Base-by-base conservation (phyloP, 2,329 filamentous ascomycete species). In the Pseudopithomyces maydicus region DNA sequence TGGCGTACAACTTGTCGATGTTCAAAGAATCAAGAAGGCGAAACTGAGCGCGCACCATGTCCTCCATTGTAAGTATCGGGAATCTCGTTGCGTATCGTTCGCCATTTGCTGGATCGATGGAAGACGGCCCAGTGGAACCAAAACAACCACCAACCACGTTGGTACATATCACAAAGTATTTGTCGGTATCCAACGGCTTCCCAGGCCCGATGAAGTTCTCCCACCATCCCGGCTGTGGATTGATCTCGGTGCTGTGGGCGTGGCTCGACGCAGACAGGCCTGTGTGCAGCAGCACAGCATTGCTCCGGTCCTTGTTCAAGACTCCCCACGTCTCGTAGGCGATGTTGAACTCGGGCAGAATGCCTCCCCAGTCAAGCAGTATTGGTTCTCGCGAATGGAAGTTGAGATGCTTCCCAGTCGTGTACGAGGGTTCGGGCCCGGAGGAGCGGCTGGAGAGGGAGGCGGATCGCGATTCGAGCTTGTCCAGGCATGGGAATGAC, bases 41-140 rank as follows among this genome's bases (percentile, higher is more conserved):
- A 79, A 98, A 97, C 75, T 99, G 95, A 5, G 93, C 94, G 53
- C 93, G 87, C 29, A 98, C 95, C 95, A 99, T 99, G 75, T 99
- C 95, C 67, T 96, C 88, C 81, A 99, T 88, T 0, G 95, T 99
- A 55, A 99, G 79, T 65, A 99, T 96, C 2, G 95, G 95, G 73
- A 99, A 99, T 33, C 92, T 86, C 0, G 95, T 99, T 6, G 93
- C 95, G 76, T 98, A 99, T 68, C 85, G 86, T 77, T 94, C 84
- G 36, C 92, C 91, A 73, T 97, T 92, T 12, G 89, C 90, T 0
- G 95, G 95, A 73, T 98, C 94, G 62, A 93, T 84, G 65, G 90
- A 94, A 54, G 89, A 88, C 0, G 95, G 95, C 0, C 95, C 95
- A 0, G 95, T 99, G 35, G 91, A 97, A 33, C 95, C 95, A 75